Percentiles rank a stretch among this genome's conserved stretches.
Evolutionary conservation across 164 flowering plant genomes (phyloP).

Genomic region (Tetracentron sinense): DNA sequence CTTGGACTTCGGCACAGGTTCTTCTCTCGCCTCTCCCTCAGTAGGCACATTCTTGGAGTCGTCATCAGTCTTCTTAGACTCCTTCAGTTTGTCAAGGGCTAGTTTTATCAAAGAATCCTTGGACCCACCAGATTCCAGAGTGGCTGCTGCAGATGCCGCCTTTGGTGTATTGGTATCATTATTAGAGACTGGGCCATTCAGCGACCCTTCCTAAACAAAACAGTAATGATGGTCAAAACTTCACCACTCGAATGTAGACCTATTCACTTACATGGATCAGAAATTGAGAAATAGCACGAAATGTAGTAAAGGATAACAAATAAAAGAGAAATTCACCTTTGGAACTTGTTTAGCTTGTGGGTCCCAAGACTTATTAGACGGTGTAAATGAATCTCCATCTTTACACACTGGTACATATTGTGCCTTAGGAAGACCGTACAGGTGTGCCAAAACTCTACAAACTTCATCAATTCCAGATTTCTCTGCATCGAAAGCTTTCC

Average conservation of each 20-base stretch:
- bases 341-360: slow-evolving; percentile 48
- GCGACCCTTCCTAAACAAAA: slow-evolving; percentile 32
- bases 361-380: slow-evolving; percentile 51
- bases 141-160: slow-evolving; percentile 16
- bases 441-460: slow-evolving; percentile 78
- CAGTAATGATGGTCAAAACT: too few relatives aligned
- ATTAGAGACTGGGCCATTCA: slow-evolving; percentile 23
- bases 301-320: too few relatives aligned
- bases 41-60: slow-evolving; percentile 32
- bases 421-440: slow-evolving; percentile 87
- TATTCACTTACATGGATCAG: too few relatives aligned
- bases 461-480: slow-evolving; percentile 89
- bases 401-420: slow-evolving; percentile 73
- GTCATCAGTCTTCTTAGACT: slow-evolving; percentile 50
- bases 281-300: too few relatives aligned
- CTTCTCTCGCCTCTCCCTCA: slow-evolving; percentile 42
- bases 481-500: slow-evolving; percentile 95
- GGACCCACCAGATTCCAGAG: slow-evolving; percentile 30
- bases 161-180: slow-evolving; percentile 21
- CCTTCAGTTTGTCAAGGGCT: slow-evolving; percentile 41
- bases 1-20: slow-evolving; percentile 29
- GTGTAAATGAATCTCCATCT: slow-evolving; percentile 61
- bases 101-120: slow-evolving; percentile 27
- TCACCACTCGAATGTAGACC: too few relatives aligned
- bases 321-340: slow-evolving; percentile 45